Evolutionary conservation across 1,284 basidiomycete species (phyloP).

Genomic region (Austroboletus niveus): DNA sequence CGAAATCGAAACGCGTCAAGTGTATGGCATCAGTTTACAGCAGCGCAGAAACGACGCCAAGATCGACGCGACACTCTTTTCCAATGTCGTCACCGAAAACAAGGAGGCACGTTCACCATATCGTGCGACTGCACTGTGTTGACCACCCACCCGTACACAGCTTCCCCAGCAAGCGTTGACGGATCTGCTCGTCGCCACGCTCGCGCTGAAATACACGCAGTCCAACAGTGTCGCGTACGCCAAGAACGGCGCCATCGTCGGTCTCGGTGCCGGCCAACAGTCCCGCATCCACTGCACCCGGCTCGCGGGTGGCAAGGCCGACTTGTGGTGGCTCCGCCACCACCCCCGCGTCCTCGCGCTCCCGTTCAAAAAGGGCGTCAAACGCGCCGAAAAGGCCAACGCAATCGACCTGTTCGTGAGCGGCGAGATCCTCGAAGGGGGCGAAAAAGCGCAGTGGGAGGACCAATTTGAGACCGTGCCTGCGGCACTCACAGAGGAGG

Average conservation of each 20-base stretch:
- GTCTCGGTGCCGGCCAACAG: slow-evolving; percentile 97
- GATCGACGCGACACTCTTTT: slow-evolving; percentile 81
- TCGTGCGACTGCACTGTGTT: neutral
- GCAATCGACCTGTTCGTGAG: slow-evolving; percentile 97
- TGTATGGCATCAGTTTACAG: slow-evolving; percentile 90
- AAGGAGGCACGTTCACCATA: slow-evolving; percentile 56
- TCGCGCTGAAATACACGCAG: slow-evolving; percentile 98
- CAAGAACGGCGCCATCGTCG: slow-evolving; percentile 89
- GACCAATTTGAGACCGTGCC: slow-evolving; percentile 80
- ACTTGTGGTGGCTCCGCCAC: slow-evolving; percentile 99
- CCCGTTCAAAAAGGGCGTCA: slow-evolving; percentile 97
- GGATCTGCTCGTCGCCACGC: slow-evolving; percentile 92
- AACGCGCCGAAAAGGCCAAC: slow-evolving; percentile 97
- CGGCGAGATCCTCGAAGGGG: slow-evolving; percentile 83
- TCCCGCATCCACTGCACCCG: slow-evolving; percentile 99
- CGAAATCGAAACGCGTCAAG: slow-evolving; percentile 88
- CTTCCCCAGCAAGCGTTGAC: slow-evolving; percentile 73
- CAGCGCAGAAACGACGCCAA: slow-evolving; percentile 92
- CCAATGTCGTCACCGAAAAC: slow-evolving; percentile 86
- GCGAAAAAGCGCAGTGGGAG: slow-evolving; percentile 93
- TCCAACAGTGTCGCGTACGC: slow-evolving; percentile 99
- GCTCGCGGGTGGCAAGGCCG: slow-evolving; percentile 96
- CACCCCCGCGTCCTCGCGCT: slow-evolving; percentile 89
- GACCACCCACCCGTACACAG: slow-evolving; percentile 37
- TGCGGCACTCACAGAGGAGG: slow-evolving; percentile 63